These are phyloP conservation scores for Trichoderma polysporum DNA, from an alignment of 2,329 filamentous ascomycete genomes.

Conservation along the genomic window DNA sequence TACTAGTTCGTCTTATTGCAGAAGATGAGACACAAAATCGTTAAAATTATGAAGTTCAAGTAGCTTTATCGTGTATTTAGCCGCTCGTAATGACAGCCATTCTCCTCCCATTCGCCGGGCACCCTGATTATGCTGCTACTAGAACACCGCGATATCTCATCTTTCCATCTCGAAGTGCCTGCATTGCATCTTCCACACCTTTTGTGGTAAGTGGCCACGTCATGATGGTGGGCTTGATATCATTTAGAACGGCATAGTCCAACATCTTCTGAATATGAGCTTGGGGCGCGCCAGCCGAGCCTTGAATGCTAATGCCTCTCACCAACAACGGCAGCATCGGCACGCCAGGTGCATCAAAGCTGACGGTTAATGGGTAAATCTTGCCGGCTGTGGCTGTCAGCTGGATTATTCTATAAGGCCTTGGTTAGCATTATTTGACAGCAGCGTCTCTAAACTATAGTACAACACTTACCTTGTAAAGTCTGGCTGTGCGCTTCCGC, in stretches of 20 bases:
- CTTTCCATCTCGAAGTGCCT: neutral
- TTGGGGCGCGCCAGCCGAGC: neutral
- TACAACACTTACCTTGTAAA: neutral
- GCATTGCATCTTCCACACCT: neutral
- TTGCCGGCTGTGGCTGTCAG: neutral
- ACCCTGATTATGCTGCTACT: too few species aligned
- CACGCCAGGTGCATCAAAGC: neutral
- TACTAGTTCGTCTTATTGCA: too few species aligned
- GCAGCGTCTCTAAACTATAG: neutral
- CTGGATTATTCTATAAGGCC: neutral
- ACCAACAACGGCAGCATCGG: neutral
- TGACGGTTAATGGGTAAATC: constrained; percentile 5
- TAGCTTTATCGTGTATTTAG: neutral
- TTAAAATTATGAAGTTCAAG: neutral
- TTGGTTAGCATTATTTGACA: neutral
- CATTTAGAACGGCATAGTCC: neutral
- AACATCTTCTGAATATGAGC: constrained; percentile 6
- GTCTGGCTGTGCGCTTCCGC: constrained; percentile 14
- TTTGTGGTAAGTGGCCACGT: constrained; percentile 1
- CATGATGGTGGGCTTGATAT: constrained; percentile 3
- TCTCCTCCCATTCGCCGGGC: too few species aligned
- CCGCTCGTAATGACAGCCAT: neutral
- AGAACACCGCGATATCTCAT: constrained; percentile 16
- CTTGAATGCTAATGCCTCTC: constrained; percentile 5
- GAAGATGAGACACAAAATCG: too few species aligned